Base-by-base conservation (phyloP, 2,329 filamentous ascomycete species). In the Lachnellula cervina region DNA sequence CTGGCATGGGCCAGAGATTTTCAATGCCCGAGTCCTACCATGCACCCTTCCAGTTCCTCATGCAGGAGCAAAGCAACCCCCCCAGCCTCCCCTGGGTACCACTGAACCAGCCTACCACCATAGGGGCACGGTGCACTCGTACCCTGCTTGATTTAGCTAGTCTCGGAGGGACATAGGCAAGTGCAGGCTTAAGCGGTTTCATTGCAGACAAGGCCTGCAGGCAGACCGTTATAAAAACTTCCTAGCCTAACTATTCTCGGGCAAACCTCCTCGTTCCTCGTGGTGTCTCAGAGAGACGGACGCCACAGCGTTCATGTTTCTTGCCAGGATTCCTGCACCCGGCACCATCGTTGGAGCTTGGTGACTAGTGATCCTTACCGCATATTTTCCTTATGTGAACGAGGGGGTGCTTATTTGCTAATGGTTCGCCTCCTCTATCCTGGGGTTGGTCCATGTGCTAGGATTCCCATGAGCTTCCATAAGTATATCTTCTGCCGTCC, bases 181-280 rank as follows among this genome's bases (percentile, higher is more conserved):
- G 56, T 52, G 17, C n/a, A 44, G 42, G 51, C 51, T 55, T 55
- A 59, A 61, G 62, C 62, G 60, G 60, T 64, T 62, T 62, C 60
- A 62, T 59, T 62, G 44, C 52, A 46, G 32, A 45, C 42, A 49
- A 46, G 35, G 47, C 51, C 51, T 46, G 48, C 51, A 44, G 40
- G n/a, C 21, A 23, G 37, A 17, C 49, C 38, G 5, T 32, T 17
- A 8, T 35, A n/a, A 32, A 14, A 19, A 19, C 23, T 28, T 16
- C 25, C 19, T 50, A 11, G 38, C 34, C 48, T 17, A 40, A 34
- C 45, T 16, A n/a, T 42, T 21, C n/a, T 34, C 16, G 43, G 23
- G 14, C 34, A 23, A 38, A 23, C 4, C 38, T 42, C 17, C 51
- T 35, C 42, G 14, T n/a, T 40, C 37, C 17, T 17, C 37, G 37